A percentile compares a stretch with the other conserved stretches of the same genome.
phyloP scores from a whole-genome alignment of 2,329 filamentous ascomycete species.

The Neofusicoccum laricinum region DNA sequence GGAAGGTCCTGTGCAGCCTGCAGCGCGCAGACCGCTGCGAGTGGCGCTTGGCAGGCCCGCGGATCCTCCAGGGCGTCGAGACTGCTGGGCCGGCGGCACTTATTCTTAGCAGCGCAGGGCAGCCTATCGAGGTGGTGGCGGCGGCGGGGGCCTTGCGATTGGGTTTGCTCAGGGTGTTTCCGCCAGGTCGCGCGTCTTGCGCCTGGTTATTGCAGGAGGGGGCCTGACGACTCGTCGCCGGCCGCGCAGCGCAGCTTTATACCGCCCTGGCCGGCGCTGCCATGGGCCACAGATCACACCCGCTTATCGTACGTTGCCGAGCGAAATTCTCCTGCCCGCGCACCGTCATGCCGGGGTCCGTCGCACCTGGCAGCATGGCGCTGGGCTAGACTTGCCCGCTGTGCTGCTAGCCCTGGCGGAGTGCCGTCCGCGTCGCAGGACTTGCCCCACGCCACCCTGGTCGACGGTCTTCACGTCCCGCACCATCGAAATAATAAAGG shows the following conservation, averaged over 20 bases:
- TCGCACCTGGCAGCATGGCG: conserved; percentile 13
- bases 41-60: not conserved
- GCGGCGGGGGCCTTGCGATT: not conserved
- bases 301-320: conserved; percentile 8
- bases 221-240: conserved; percentile 7
- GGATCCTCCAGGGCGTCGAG: not conserved
- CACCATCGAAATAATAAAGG: conserved; percentile 12
- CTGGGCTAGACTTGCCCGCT: conserved; percentile 8
- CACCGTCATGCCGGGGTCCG: not conserved
- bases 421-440: conserved; percentile 8
- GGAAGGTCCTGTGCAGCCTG: not conserved
- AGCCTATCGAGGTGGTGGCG: not conserved
- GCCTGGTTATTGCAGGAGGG: conserved; percentile 5
- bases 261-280: not conserved
- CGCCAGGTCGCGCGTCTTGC: not conserved
- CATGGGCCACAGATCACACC: not conserved
- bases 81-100: not conserved
- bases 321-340: conserved; percentile 5
- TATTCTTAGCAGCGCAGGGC: conserved; percentile 9
- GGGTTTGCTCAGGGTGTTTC: not conserved
- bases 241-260: not conserved
- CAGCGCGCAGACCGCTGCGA: not conserved
- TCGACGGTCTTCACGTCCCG: conserved; percentile 2
- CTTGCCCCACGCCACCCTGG: conserved; percentile 8
- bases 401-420: conserved; percentile 3